Evolutionary conservation across 805 yeast genomes (phyloP).

Genomic region (Martiniozyma abietophila): DNA sequence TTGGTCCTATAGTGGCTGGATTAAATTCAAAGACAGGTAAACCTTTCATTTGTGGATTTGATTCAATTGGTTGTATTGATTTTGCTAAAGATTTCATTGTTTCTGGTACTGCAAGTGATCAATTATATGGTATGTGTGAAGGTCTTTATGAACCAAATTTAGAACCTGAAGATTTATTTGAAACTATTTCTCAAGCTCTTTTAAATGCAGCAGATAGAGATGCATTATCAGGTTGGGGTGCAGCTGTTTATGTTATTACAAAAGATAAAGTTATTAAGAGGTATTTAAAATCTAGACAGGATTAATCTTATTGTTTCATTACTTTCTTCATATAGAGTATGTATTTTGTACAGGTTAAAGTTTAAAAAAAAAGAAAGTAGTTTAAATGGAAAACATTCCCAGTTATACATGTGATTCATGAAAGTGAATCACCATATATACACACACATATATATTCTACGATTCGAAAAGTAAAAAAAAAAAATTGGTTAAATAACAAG

Average conservation of each 20-base stretch:
- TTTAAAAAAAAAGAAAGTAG: too few relatives aligned
- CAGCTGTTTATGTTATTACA: conserved; percentile 83
- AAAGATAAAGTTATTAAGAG: conserved; percentile 87
- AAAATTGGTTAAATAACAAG: too few relatives aligned
- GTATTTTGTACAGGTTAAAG: too few relatives aligned
- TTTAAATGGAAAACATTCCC: too few relatives aligned
- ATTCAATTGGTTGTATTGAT: conserved; percentile 93
- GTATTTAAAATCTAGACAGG: conserved; percentile 90
- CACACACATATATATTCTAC: not conserved
- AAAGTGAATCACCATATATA: too few relatives aligned
- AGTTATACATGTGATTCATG: too few relatives aligned
- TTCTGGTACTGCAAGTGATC: conserved; percentile 94
- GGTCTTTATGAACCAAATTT: conserved; percentile 87
- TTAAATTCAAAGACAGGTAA: conserved; percentile 68
- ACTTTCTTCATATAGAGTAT: too few relatives aligned
- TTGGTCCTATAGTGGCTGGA: conserved; percentile 96
- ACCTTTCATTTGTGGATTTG: conserved; percentile 94
- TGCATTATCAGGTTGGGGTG: conserved; percentile 98
- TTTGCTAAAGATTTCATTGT: conserved; percentile 91
- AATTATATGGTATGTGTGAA: conserved; percentile 98
- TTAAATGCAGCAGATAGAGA: conserved; percentile 96
- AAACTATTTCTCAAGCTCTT: conserved; percentile 88
- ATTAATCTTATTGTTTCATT: conserved; percentile 44
- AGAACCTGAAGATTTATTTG: conserved; percentile 92
- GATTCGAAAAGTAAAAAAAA: too few relatives aligned